These are phyloP conservation scores for Cyanidiococcus yangmingshanensis DNA, from an alignment of 23 red algal species.

Conservation along the genomic window DNA sequence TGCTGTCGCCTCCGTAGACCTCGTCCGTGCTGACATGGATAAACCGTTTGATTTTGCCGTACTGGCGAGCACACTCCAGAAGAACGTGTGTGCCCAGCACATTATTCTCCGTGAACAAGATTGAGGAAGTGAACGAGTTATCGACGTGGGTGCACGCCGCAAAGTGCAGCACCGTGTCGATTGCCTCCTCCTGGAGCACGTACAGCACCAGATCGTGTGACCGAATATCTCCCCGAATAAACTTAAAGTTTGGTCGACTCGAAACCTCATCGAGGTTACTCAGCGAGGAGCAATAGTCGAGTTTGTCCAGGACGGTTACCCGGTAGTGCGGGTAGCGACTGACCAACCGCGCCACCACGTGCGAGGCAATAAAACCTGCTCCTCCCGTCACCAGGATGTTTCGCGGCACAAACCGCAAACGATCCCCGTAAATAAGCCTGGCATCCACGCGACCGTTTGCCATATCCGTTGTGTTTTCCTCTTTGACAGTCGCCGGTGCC, in stretches of 20 bases:
- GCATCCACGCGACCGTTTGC: background rate
- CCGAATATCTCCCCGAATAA: conserved; percentile 82
- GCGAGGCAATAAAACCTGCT: conserved; percentile 94
- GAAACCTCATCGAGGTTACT: conserved; percentile 46
- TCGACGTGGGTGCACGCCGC: conserved; percentile 96
- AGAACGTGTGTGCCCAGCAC: conserved; percentile 91
- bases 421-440: background rate
- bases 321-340: conserved; percentile 50
- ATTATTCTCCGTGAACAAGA: conserved; percentile 82
- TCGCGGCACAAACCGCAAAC: conserved; percentile 26
- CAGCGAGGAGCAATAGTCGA: conserved; percentile 78
- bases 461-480: background rate
- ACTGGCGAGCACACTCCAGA: conserved; percentile 67
- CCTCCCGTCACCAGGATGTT: conserved; percentile 89
- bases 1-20: conserved; percentile 85
- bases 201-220: conserved; percentile 72
- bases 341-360: conserved; percentile 60
- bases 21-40: conserved; percentile 96
- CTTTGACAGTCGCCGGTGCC: background rate
- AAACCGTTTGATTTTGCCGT: conserved; percentile 50
- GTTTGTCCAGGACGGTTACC: conserved; percentile 72
- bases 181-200: conserved; percentile 52
- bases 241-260: conserved; percentile 42
- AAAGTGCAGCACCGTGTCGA: conserved; percentile 97
- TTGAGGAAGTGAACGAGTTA: conserved; percentile 73